Conservation (phyloP, 345 rosid species). For the Aquilaria sinensis region DNA sequence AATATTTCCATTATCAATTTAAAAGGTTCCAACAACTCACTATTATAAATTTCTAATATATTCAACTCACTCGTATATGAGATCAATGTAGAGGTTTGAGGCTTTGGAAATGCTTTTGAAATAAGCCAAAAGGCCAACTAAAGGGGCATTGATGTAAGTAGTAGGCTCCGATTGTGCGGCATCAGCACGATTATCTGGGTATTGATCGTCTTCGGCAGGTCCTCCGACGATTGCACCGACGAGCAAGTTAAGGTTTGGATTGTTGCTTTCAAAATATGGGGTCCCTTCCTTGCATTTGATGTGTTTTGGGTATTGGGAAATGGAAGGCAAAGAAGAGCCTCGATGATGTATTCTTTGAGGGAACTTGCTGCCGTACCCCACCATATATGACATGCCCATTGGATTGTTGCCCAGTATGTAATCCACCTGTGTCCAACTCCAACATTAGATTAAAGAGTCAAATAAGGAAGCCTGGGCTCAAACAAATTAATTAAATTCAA, state of each 20-base stretch:
- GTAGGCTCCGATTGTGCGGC: slow-evolving; percentile 46
- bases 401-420: slow-evolving; percentile 62
- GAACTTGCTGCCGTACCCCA: slow-evolving; percentile 40
- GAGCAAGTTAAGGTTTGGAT: slow-evolving; percentile 42
- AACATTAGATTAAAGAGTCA: too few species aligned
- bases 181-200: slow-evolving; percentile 25
- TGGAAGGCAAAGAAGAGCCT: slow-evolving; percentile 45
- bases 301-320: slow-evolving; percentile 21
- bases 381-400: slow-evolving; percentile 53
- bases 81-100: not conserved
- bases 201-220: slow-evolving; percentile 37
- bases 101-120: slow-evolving; percentile 17
- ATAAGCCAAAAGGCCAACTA: slow-evolving; percentile 54
- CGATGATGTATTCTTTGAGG: slow-evolving; percentile 57
- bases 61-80: too few species aligned
- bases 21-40: too few species aligned
- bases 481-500: too few species aligned
- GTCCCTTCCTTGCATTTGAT: slow-evolving; percentile 40
- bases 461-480: too few species aligned
- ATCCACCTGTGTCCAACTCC: slow-evolving; percentile 30
- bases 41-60: too few species aligned
- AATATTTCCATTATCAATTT: too few species aligned
- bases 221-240: slow-evolving; percentile 56
- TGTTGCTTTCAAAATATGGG: slow-evolving; percentile 19
- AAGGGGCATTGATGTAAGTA: slow-evolving; percentile 59